Evolutionary conservation across 371 early-diverging fungal species (phyloP), one percentile per base, ranked within the genome.

Genomic region (Neoconidiobolus thromboides): DNA sequence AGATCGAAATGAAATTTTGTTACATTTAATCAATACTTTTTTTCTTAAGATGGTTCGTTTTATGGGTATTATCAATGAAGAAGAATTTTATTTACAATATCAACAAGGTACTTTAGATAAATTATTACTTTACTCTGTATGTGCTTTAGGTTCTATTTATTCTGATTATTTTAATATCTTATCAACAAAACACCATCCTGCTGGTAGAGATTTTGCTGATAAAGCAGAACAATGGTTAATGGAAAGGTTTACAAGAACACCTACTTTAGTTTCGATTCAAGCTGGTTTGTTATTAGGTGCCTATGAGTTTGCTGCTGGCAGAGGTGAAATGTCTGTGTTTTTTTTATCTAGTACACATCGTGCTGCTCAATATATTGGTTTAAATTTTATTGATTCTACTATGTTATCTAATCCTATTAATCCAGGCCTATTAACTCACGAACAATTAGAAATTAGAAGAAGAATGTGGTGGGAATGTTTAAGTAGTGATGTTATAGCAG

Each of bases 401-500:
- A 59, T 59, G 60, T 36, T 59, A 2, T 59, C 40, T 40, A 59
- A 59, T 37, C 60, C 60, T 26, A 42, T 14, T 9, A 59, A 47
- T 39, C 41, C 60, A 1, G 5, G 10, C 37, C n/a, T 49, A 37
- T 14, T 59, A 14, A 37, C n/a, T n/a, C 15, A 36, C 26, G 12
- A 59, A 3, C 42, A 59, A 41, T 37, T 59, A 7, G 51, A 51
- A 48, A 37, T 41, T 38, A 26, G 60, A 42, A 14, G 60, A 38
- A 26, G 60, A n/a, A 3, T 59, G 2, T 59, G 60, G 60, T 59
- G 60, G 60, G 60, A 46, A n/a, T 59, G 60, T 41, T 36, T 59
- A 14, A 37, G n/a, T 6, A 48, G 38, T 12, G 60, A 59, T 49
- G 42, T 48, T 3, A 39, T 59, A 6, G 14, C 60, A n/a, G 9